A percentile compares a stretch with the other conserved stretches of the same genome.
These are phyloP conservation scores for Coemansia erecta DNA, from an alignment of 192 early-diverging fungal species.

Conservation along the genomic window DNA sequence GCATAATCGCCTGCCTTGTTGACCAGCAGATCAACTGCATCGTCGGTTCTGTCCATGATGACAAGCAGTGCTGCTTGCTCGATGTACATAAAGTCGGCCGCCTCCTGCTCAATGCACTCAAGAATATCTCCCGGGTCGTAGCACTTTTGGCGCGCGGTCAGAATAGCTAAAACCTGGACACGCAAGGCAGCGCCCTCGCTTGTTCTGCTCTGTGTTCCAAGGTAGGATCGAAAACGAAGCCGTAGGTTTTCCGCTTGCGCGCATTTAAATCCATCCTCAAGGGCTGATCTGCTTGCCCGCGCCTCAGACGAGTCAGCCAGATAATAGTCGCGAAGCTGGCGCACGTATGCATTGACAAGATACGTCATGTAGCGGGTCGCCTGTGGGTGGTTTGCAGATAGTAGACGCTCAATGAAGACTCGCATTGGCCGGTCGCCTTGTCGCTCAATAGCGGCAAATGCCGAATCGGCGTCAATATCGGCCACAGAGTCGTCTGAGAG, in stretches of 20 bases:
- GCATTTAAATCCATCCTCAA: constrained; percentile 19
- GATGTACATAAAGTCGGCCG: not conserved
- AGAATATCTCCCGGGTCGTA: constrained; percentile 25
- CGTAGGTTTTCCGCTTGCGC: constrained; percentile 34
- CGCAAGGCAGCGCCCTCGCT: constrained; percentile 17
- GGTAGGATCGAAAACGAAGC: constrained; percentile 29
- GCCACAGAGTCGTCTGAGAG: constrained; percentile 21
- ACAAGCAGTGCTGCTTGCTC: constrained; percentile 41
- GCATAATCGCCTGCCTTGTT: constrained; percentile 32
- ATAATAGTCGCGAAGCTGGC: constrained; percentile 32
- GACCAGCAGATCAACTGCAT: constrained; percentile 31
- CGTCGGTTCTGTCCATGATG: constrained; percentile 6
- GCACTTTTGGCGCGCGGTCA: constrained; percentile 8
- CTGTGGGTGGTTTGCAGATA: constrained; percentile 19
- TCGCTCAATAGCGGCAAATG: constrained; percentile 14
- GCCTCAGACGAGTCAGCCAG: not conserved
- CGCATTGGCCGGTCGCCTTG: constrained; percentile 19
- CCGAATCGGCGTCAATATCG: constrained; percentile 32
- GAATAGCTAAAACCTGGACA: constrained; percentile 19
- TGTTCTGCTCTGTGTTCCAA: not conserved
- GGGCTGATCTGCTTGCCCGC: not conserved
- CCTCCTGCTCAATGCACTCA: constrained; percentile 20
- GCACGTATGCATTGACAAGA: constrained; percentile 40
- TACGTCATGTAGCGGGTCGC: constrained; percentile 47
- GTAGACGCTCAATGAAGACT: constrained; percentile 42